Evolutionary conservation across 345 rosid species (phyloP).

Genomic region (Pistacia atlantica): DNA sequence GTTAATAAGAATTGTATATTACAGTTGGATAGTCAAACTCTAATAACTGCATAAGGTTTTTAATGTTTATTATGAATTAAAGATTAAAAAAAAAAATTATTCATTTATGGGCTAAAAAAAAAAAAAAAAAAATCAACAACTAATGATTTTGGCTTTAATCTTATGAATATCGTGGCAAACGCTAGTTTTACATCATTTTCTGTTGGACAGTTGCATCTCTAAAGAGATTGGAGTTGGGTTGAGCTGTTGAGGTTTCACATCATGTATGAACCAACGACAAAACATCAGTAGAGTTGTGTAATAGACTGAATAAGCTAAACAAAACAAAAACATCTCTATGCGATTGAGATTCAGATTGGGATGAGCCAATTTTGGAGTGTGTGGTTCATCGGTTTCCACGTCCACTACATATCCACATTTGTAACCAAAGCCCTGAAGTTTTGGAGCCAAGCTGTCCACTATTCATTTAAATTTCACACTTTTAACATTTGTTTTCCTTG

Average conservation of each 20-base stretch:
- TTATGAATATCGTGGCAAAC: not conserved
- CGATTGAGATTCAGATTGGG: not conserved
- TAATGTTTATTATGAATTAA: too few species aligned
- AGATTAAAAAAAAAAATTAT: too few species aligned
- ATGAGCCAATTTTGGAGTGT: constrained; percentile 2
- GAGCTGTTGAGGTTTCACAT: not conserved
- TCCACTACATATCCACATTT: not conserved
- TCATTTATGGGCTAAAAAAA: too few species aligned
- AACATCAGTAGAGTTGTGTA: not conserved
- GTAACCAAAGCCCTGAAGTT: constrained; percentile 1
- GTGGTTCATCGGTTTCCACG: constrained; percentile 52
- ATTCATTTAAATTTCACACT: not conserved
- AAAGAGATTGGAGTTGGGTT: not conserved
- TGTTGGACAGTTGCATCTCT: not conserved
- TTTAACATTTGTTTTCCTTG: too few species aligned
- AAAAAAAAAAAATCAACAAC: too few species aligned
- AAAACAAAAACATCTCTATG: too few species aligned
- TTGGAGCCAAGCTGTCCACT: constrained; percentile 13
- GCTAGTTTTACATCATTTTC: not conserved
- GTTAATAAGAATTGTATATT: too few species aligned
- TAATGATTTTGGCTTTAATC: too few species aligned
- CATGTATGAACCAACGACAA: not conserved
- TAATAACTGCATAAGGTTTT: too few species aligned
- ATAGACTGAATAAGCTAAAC: not conserved
- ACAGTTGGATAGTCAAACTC: too few species aligned